Percentiles rank a stretch among this genome's conserved stretches.
These are phyloP conservation scores for Erythrobasidium hasegawianum DNA, from an alignment of 1,284 basidiomycete species.

Conservation along the genomic window DNA sequence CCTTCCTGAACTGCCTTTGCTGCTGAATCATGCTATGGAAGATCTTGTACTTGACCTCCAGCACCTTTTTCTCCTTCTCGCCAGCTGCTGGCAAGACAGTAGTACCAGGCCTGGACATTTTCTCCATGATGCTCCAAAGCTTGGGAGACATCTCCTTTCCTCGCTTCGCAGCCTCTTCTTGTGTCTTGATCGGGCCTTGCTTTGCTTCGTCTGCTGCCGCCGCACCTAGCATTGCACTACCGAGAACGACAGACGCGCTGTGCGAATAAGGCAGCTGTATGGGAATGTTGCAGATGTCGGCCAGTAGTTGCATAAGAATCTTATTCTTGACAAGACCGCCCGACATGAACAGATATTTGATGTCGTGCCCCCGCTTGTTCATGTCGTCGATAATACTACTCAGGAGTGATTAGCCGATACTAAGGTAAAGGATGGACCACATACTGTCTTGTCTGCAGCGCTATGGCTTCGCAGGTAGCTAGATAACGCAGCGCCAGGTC, in stretches of 20 bases:
- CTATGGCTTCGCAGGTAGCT: conserved; percentile 87
- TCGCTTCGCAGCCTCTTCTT: conserved; percentile 53
- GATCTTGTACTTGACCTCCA: conserved; percentile 90
- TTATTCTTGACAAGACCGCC: conserved; percentile 82
- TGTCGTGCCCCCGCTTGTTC: conserved; percentile 78
- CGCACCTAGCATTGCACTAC: conserved; percentile 86
- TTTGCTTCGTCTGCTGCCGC: conserved; percentile 65
- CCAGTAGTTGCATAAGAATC: conserved; percentile 79
- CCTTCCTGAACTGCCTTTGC: conserved; percentile 69
- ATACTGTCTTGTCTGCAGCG: conserved; percentile 47
- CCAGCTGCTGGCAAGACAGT: conserved; percentile 66
- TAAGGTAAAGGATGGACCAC: not conserved
- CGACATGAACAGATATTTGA: conserved; percentile 84
- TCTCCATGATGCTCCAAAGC: conserved; percentile 92
- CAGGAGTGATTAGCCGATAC: not conserved
- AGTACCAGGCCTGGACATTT: conserved; percentile 84
- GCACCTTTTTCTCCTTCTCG: conserved; percentile 63
- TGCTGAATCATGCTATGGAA: conserved; percentile 83
- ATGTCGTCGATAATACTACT: conserved; percentile 88
- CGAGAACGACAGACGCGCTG: conserved; percentile 81
- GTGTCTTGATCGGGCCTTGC: conserved; percentile 47
- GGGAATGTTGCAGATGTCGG: conserved; percentile 76
- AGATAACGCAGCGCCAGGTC: conserved; percentile 90
- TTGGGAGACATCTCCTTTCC: conserved; percentile 60
- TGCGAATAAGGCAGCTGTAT: conserved; percentile 74